Conservation (phyloP, 2,329 filamentous ascomycete species). For the Didymella segeticola region DNA sequence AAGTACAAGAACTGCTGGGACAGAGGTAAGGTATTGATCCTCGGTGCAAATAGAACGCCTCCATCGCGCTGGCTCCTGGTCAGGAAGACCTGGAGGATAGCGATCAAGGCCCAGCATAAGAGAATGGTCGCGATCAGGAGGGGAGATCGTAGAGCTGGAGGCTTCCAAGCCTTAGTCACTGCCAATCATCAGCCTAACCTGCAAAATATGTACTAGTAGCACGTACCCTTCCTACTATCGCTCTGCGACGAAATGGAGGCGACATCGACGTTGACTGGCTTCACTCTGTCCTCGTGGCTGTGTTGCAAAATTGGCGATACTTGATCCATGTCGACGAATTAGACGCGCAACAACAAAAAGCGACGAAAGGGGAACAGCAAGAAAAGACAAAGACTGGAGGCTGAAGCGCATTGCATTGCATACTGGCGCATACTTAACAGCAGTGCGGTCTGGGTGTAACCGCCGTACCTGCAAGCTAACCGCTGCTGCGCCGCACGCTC, state of each 20-base stretch:
- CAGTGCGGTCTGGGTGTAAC: slow-evolving; percentile 5
- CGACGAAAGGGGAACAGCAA: neutral
- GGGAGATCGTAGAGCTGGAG: slow-evolving; percentile 23
- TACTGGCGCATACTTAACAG: slow-evolving; percentile 8
- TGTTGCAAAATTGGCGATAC: neutral
- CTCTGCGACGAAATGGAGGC: neutral
- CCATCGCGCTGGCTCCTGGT: slow-evolving; percentile 50
- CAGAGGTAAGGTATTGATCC: slow-evolving; percentile 48
- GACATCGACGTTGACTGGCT: neutral
- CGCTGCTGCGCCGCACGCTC: slow-evolving; percentile 16
- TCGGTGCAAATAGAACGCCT: slow-evolving; percentile 52
- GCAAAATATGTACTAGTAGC: neutral
- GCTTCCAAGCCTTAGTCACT: slow-evolving; percentile 26
- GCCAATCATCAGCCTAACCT: neutral
- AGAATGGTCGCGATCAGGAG: slow-evolving; percentile 22
- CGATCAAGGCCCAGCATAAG: slow-evolving; percentile 45
- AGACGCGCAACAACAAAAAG: neutral
- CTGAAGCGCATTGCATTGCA: slow-evolving; percentile 7
- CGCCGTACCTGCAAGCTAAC: slow-evolving; percentile 12
- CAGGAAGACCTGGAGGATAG: slow-evolving; percentile 55
- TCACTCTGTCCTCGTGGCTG: neutral
- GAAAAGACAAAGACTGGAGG: neutral
- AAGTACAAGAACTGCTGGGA: slow-evolving; percentile 58
- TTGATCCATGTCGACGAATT: neutral
- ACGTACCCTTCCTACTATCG: neutral